These are phyloP conservation scores for Trichosporon ovoides DNA, from an alignment of 1,284 basidiomycete species.

Conservation along the genomic window DNA sequence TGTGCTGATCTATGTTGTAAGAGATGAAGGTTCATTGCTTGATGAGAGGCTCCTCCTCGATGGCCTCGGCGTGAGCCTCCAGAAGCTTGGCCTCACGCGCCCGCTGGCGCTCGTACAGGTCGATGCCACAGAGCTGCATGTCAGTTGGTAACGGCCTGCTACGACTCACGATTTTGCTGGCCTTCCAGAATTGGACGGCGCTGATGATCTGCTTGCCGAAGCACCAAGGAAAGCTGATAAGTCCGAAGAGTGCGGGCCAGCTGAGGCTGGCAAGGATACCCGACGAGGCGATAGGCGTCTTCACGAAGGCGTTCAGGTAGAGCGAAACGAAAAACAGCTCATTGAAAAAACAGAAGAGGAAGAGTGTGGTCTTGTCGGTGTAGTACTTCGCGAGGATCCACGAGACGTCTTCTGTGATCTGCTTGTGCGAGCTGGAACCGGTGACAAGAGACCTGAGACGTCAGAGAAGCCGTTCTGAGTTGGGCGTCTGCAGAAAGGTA, in stretches of 20 bases:
- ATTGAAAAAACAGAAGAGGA: constrained; percentile 93
- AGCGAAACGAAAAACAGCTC: constrained; percentile 94
- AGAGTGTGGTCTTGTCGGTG: constrained; percentile 78
- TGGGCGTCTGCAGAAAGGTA: neutral
- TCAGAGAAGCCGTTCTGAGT: neutral
- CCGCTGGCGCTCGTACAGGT: constrained; percentile 72
- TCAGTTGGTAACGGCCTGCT: neutral
- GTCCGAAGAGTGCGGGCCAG: constrained; percentile 75
- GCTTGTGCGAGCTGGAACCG: constrained; percentile 87
- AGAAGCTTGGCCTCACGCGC: constrained; percentile 52
- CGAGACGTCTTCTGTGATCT: constrained; percentile 84
- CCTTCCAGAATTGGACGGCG: constrained; percentile 96
- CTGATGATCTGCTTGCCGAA: constrained; percentile 89
- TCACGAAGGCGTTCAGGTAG: constrained; percentile 87
- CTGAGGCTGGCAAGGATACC: constrained; percentile 49
- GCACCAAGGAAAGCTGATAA: constrained; percentile 66
- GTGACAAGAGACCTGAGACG: constrained; percentile 75
- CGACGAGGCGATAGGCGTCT: constrained; percentile 46
- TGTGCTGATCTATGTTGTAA: neutral
- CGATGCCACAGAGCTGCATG: constrained; percentile 68
- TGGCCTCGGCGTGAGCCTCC: neutral
- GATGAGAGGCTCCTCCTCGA: constrained; percentile 4
- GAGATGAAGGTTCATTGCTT: neutral
- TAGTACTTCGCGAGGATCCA: constrained; percentile 90
- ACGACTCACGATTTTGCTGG: constrained; percentile 69